Base-by-base conservation (phyloP, 352 stramenopile genomes). In the Bremia lactucae region DNA sequence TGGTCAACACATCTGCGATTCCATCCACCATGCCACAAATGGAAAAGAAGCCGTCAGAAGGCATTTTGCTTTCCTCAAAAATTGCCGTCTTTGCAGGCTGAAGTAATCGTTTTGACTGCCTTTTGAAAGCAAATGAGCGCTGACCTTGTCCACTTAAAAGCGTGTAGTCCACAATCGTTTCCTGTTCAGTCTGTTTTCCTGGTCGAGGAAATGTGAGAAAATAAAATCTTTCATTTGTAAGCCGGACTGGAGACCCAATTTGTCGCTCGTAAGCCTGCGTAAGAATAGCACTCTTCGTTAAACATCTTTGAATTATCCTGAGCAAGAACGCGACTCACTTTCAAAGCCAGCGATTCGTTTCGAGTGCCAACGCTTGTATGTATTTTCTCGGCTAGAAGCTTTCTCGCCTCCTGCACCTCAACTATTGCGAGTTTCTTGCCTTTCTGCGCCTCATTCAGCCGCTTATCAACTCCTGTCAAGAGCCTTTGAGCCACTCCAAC, bases 1-100 rank as follows among this genome's bases (percentile, higher is more conserved):
- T 86, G 1, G 31, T 48, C 20, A 89, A 52, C 8, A 62, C 45
- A 49, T 89, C 77, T 9, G 70, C 52, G 19, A 86, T 55, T 15
- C 77, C 77, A 33, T 89, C 77, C n/a, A 89, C 68, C 77, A 87
- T 87, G 15, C 77, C 77, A 31, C 73, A 87, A 25, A 89, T 81
- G 9, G 69, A 76, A 42, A 88, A 88, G 25, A 70, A 76, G 31
- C 55, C 58, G 22, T 36, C 41, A 24, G 7, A 15, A 33, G 28
- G 15, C 0, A 14, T 15, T 2, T 33, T n/a, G 11, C 59, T 22
- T 10, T 42, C 23, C 23, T 18, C 10, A 16, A 44, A 20, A 18
- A 15, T 41, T 15, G 40, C 49, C 36, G 47, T 18, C 8, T 54
- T 31, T 35, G 42, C 31, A 38, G 22, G 14, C 20, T 33, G 11